Evolutionary conservation across 805 yeast species (phyloP).

Genomic region (Starmerella stellata): DNA sequence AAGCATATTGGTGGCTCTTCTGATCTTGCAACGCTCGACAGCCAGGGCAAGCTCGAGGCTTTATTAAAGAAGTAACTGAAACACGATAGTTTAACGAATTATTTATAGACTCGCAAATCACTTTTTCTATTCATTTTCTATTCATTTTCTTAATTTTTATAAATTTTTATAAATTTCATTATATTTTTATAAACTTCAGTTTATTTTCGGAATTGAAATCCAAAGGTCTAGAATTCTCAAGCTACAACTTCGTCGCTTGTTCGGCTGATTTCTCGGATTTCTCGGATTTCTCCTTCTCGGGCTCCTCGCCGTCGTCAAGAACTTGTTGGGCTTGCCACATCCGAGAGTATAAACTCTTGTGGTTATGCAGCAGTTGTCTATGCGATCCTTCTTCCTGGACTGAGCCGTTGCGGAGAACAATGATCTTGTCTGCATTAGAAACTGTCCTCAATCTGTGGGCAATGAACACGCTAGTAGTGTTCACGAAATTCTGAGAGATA

Average conservation of each 20-base stretch:
- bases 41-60: conserved; percentile 42
- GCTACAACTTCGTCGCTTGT: background rate
- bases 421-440: conserved; percentile 82
- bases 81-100: too few species aligned
- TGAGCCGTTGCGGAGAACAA: conserved; percentile 59
- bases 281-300: too few species aligned
- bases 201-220: background rate
- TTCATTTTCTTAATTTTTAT: too few species aligned
- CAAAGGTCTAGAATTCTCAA: conserved; percentile 1
- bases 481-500: conserved; percentile 45
- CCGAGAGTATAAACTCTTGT: conserved; percentile 49
- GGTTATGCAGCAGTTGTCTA: conserved; percentile 34
- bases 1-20: conserved; percentile 93
- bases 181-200: too few species aligned
- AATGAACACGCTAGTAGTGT: conserved; percentile 69
- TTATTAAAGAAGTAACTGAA: too few species aligned
- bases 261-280: background rate
- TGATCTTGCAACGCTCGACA: conserved; percentile 57
- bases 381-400: conserved; percentile 87
- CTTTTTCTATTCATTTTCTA: too few species aligned
- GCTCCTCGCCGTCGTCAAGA: conserved; percentile 25
- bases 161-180: too few species aligned
- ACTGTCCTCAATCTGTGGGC: conserved; percentile 89
- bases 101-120: too few species aligned
- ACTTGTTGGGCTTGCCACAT: conserved; percentile 89